Percentiles rank a stretch among this genome's conserved stretches.
Evolutionary conservation across 2,329 filamentous ascomycete species (phyloP).

Genomic region (Rhynchosporium graminicola): DNA sequence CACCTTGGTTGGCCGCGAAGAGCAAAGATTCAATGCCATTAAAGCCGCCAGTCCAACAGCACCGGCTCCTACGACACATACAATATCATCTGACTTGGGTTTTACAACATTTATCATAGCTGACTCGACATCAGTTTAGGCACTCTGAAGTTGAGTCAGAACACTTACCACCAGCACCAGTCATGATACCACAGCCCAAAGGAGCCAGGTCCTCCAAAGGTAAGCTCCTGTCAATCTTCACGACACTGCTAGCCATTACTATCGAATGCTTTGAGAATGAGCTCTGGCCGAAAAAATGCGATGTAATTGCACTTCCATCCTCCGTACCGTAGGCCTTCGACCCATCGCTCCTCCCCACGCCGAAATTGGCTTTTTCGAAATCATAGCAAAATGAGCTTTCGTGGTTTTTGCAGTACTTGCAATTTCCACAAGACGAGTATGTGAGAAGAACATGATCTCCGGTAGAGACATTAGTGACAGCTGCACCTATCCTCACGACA

Average conservation of each 20-base stretch:
- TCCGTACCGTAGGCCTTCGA: conserved; percentile 24
- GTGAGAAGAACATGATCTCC: conserved; percentile 41
- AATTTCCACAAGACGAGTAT: conserved; percentile 41
- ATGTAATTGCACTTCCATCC: conserved; percentile 30
- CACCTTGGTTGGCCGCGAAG: conserved; percentile 36
- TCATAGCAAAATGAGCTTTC: conserved; percentile 38
- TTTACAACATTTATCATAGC: conserved; percentile 44
- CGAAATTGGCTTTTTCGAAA: conserved; percentile 35
- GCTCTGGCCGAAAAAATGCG: conserved; percentile 42
- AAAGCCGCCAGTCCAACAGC: conserved; percentile 45
- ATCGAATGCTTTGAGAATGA: conserved; percentile 37
- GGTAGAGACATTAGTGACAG: conserved; percentile 17
- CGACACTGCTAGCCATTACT: conserved; percentile 33
- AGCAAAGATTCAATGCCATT: conserved; percentile 42
- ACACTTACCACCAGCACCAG: conserved; percentile 43
- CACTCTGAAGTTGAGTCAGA: background rate
- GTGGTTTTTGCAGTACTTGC: conserved; percentile 37
- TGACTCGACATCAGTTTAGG: background rate
- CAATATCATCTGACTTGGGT: conserved; percentile 35
- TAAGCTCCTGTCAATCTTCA: conserved; percentile 33
- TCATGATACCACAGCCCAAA: conserved; percentile 47
- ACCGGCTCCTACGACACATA: conserved; percentile 46
- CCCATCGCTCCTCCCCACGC: conserved; percentile 26
- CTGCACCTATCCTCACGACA: conserved; percentile 25
- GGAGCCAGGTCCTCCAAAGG: conserved; percentile 42